Evolutionary conservation across 768 basidiomycete species (phyloP), one percentile per base, ranked within the genome.

Genomic region (Collybiopsis luxurians): DNA sequence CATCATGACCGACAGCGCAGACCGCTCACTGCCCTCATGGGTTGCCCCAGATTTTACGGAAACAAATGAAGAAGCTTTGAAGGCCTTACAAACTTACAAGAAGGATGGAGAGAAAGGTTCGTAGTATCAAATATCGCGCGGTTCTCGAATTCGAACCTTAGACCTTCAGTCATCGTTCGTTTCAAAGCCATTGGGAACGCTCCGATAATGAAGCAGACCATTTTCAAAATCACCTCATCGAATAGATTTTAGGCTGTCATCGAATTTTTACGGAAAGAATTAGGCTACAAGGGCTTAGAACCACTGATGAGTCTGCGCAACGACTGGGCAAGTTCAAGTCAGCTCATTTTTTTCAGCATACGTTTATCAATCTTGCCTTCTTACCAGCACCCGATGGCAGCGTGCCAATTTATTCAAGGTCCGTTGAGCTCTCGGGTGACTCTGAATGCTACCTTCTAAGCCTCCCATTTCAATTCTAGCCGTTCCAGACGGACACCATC

Each of bases 171-270:
- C 50, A 87, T 98, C 60, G 92, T 99, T 10, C 87, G 95, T 43
- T 99, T 99, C 83, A 95, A 95, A 69, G 95, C 96, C 2, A 91
- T 97, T 10, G 96, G 96, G 45, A 95, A 96, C 64, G 96, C 95
- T 1, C 96, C 96, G 0, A 95, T 99, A 65, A 97, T 99, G 95
- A 95, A 90, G 74, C 92, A 96, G 74, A 98, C 96, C 75, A 91
- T 95, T 64, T 98, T 94, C 84, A 96, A 95, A 79, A 95, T 98
- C 66, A 94, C 95, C 0, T 90, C 95, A 12, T 87, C 89, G 39
- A 95, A 97, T 69, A 81, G 90, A 53, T 99, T 98, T 65, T 94
- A 97, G 69, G 91, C 93, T 7, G 95, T 98, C 55, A 94, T 96
- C 40, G 87, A 92, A 66, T 97, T 98, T 70, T 68, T 98, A 71